Evolutionary conservation across 2,329 filamentous ascomycete genomes (phyloP), one percentile per base, ranked within the genome.

Genomic region (Paraphoma chrysanthemicola): DNA sequence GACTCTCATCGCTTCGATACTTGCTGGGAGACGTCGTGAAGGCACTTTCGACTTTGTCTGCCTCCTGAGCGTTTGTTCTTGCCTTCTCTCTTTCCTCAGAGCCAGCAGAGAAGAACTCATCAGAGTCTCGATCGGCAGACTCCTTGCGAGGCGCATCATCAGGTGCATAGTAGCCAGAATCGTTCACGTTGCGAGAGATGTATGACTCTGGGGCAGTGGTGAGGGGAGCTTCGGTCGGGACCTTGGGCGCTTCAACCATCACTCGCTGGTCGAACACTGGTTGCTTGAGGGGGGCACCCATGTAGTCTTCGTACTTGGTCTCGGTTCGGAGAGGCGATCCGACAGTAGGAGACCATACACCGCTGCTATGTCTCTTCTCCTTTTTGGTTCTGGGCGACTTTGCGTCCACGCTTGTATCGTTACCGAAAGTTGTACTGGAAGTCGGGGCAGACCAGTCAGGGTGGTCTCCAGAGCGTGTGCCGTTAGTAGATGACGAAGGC

Each of bases 351-450:
- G 77, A 78, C 57, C 77, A 80, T 30, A 68, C 73, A 48, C 74
- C 71, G 41, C 71, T 72, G 51, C 78, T 80, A 45, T 76, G 73
- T 36, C 80, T 74, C 67, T 80, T 82, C 75, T 82, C 71, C 69
- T 80, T 62, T 55, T 81, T 82, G 51, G 79, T 81, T 68, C 79
- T 82, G 41, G 75, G 76, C 28, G 75, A 79, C 60, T 80, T 76
- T 58, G 57, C 59, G 30, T 76, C 73, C 12, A 59, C 55, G 4
- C 72, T 54, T 39, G 77, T 72, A 5, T 77, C 74, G 1, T 69
- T 51, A 28, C 74, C 74, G 47, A 73, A 76, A 1, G 70, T 70
- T 44, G 68, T 73, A 56, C 66, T 75, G 12, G 76, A 70, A 9
- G 74, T 71, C 0, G 70, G 66, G 5, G 57, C 44, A 28, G 55